Evolutionary conservation across 2,329 filamentous ascomycete genomes (phyloP), one percentile per base, ranked within the genome.

Genomic region (Paracoccidioides brasiliensis): DNA sequence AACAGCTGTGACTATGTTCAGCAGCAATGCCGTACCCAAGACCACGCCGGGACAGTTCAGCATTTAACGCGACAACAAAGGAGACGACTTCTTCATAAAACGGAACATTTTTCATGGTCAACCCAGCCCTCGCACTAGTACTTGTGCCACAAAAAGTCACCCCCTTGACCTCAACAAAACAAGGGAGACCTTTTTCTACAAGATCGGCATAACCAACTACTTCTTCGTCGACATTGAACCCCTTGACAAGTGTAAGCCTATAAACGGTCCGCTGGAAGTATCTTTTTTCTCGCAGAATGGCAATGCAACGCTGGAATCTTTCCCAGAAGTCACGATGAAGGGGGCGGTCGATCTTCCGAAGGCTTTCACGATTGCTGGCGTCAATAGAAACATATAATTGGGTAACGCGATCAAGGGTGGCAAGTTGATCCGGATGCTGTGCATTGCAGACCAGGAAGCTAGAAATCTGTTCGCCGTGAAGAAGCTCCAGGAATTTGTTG

Each of bases 281-380:
- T 43, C 91, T 82, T 71, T 88, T 86, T 69, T 87, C 85, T 14
- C 87, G 82, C 28, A 97, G 75, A 59, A 98, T 95, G 57, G 94
- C 89, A 38, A 97, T 80, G 66, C 93, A 97, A 37, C 85, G 80
- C 67, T 88, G 83, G 79, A 97, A 96, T 4, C 93, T 84, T 72
- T 96, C 90, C 93, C 91, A 97, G 72, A 95, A 98, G 72, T 97
- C 91, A 52, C 93, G 83, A 72, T 97, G 90, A 3, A 98, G 79
- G 0, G 91, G 93, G 0, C 91, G 78, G 70, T 97, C 91, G 64
- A 98, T 95, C 66, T 85, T 86, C 53, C 88, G 83, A 37, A 97
- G 79, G 14, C 84, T 88, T 58, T 95, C 90, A 59, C 84, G 84
- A 75, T 96, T 95, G 46, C 86, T 89, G 0, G 93, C 93, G 66